Percentiles rank a stretch among this genome's conserved stretches.
phyloP scores from a whole-genome alignment of 768 basidiomycete genomes.

The Auricularia auricula-judae region DNA sequence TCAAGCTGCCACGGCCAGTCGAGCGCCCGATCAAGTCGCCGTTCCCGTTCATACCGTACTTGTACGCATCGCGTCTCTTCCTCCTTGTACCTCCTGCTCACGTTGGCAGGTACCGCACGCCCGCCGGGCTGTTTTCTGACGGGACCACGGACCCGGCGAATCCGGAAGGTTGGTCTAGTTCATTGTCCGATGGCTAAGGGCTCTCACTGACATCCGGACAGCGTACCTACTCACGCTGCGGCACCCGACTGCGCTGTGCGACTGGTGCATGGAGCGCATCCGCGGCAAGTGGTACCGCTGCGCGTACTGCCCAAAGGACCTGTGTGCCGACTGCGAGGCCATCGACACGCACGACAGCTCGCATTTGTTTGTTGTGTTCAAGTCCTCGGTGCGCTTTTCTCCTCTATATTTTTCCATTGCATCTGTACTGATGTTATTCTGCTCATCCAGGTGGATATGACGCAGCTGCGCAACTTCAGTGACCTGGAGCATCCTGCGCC shows the following conservation, averaged over 20 bases:
- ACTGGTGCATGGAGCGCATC: slow-evolving; percentile 74
- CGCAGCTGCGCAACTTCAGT: slow-evolving; percentile 48
- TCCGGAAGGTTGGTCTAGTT: slow-evolving; percentile 42
- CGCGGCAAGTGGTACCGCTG: slow-evolving; percentile 88
- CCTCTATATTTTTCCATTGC: background rate
- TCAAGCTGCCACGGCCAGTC: slow-evolving; percentile 77
- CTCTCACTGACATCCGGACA: slow-evolving; percentile 16
- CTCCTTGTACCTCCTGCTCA: too few species aligned
- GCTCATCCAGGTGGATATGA: slow-evolving; percentile 54
- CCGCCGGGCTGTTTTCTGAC: slow-evolving; percentile 33
- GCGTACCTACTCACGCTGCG: slow-evolving; percentile 51
- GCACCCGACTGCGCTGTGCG: slow-evolving; percentile 68
- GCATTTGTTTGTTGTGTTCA: slow-evolving; percentile 83
- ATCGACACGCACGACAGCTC: slow-evolving; percentile 73
- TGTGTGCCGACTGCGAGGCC: slow-evolving; percentile 76
- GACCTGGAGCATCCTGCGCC: slow-evolving; percentile 52
- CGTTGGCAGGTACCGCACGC: slow-evolving; percentile 44
- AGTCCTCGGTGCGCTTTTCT: slow-evolving; percentile 50
- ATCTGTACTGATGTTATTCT: slow-evolving; percentile 5
- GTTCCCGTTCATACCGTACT: slow-evolving; percentile 51
- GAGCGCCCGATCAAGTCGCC: slow-evolving; percentile 44
- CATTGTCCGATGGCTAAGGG: too few species aligned
- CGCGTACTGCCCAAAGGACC: slow-evolving; percentile 74
- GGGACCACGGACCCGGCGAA: slow-evolving; percentile 19
- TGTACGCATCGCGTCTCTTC: slow-evolving; percentile 32